These are phyloP conservation scores for Botrytis sinoallii DNA, from an alignment of 2,329 filamentous ascomycete species.

Conservation along the genomic window DNA sequence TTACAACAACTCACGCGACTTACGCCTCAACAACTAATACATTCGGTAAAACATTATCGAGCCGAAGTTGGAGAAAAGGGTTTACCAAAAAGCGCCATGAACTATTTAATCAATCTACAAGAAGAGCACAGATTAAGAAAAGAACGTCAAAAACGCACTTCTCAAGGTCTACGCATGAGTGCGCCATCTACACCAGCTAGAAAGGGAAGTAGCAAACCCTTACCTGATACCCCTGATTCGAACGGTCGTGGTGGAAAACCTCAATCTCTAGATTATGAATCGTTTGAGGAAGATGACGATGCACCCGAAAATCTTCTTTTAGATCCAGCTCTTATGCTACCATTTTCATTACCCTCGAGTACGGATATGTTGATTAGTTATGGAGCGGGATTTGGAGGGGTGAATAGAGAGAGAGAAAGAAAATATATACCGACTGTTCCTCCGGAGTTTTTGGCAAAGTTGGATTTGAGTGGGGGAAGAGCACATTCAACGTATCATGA, in stretches of 20 bases:
- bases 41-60: slow-evolving; percentile 88
- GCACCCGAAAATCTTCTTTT: slow-evolving; percentile 73
- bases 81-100: slow-evolving; percentile 81
- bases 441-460: slow-evolving; percentile 84
- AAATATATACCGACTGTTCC: slow-evolving; percentile 97
- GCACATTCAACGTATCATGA: slow-evolving; percentile 58
- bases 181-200: slow-evolving; percentile 40
- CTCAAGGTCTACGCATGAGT: slow-evolving; percentile 44
- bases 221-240: slow-evolving; percentile 42
- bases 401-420: slow-evolving; percentile 85
- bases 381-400: slow-evolving; percentile 87
- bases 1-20: slow-evolving; percentile 83
- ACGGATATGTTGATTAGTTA: slow-evolving; percentile 97
- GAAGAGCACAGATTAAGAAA: slow-evolving; percentile 65
- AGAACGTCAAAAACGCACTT: slow-evolving; percentile 48
- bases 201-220: slow-evolving; percentile 44
- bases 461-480: slow-evolving; percentile 57
- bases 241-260: slow-evolving; percentile 40
- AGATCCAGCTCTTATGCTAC: slow-evolving; percentile 87
- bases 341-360: slow-evolving; percentile 90
- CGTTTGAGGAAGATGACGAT: slow-evolving; percentile 57
- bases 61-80: slow-evolving; percentile 94
- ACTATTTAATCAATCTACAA: slow-evolving; percentile 78
- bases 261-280: slow-evolving; percentile 28
- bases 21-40: slow-evolving; percentile 83